Conservation (phyloP, 2,329 filamentous ascomycete species). For the Penicillium capsulatum region DNA sequence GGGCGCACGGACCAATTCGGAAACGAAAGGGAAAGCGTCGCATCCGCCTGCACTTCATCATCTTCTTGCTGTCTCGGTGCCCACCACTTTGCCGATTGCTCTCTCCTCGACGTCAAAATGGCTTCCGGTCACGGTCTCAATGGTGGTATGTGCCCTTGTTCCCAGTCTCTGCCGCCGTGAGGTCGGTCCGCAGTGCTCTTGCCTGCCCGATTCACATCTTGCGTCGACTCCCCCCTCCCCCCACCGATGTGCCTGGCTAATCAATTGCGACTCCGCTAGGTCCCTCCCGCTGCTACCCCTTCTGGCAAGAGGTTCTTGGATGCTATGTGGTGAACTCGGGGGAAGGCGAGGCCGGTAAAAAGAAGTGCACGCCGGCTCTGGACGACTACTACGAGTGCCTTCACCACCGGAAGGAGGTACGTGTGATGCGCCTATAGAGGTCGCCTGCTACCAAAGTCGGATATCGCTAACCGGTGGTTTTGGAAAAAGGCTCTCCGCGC, state of each 20-base stretch:
- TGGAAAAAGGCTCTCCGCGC: constrained; percentile 66
- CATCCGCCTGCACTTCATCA: constrained; percentile 28
- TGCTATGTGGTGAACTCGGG: constrained; percentile 95
- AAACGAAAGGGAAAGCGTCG: constrained; percentile 32
- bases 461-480: constrained; percentile 6
- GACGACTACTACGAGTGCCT: constrained; percentile 99
- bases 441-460: neutral
- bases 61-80: constrained; percentile 21
- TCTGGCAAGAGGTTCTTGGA: constrained; percentile 98
- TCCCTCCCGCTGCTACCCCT: constrained; percentile 86
- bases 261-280: constrained; percentile 42
- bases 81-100: constrained; percentile 20
- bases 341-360: constrained; percentile 74
- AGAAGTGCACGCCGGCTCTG: constrained; percentile 76
- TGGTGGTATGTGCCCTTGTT: constrained; percentile 42
- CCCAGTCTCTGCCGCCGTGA: neutral
- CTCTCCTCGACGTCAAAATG: constrained; percentile 36
- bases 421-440: constrained; percentile 22
- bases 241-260: constrained; percentile 23
- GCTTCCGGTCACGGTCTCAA: constrained; percentile 53
- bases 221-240: constrained; percentile 14
- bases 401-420: constrained; percentile 97
- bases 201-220: constrained; percentile 16
- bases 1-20: constrained; percentile 29
- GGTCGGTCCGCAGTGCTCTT: constrained; percentile 10